Evolutionary conservation across 257 asterid species (phyloP).

Genomic region (Knoxia roxburghii): DNA sequence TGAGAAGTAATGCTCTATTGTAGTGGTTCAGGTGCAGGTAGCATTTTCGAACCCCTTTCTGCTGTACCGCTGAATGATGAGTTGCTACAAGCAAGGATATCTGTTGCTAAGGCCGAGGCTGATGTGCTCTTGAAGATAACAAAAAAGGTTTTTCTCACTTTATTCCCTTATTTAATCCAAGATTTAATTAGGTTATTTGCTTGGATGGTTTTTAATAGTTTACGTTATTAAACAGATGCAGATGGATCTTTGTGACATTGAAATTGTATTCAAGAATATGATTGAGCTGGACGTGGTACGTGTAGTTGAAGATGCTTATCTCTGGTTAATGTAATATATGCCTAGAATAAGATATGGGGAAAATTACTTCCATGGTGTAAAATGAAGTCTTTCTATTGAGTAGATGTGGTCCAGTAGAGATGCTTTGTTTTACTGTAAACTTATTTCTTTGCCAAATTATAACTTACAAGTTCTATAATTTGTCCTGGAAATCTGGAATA

Average conservation of each 20-base stretch:
- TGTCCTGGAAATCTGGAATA: neutral
- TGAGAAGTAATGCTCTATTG: conserved; percentile 26
- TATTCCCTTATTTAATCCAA: conserved; percentile 8
- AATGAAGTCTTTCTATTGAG: neutral
- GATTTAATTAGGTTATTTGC: neutral
- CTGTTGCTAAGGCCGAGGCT: conserved; percentile 81
- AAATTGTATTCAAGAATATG: conserved; percentile 44
- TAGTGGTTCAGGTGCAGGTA: conserved; percentile 89
- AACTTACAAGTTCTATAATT: neutral
- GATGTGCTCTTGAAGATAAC: conserved; percentile 82
- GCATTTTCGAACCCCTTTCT: conserved; percentile 74
- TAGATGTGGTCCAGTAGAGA: too few relatives aligned
- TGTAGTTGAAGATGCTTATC: conserved; percentile 4
- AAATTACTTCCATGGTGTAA: neutral
- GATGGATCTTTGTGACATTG: conserved; percentile 55
- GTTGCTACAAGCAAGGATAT: conserved; percentile 75
- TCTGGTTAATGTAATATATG: neutral
- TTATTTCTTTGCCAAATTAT: neutral
- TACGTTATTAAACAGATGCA: conserved; percentile 53
- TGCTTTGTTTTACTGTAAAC: neutral
- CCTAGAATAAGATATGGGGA: neutral
- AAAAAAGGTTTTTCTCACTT: conserved; percentile 54
- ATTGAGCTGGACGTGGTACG: conserved; percentile 77
- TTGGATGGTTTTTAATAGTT: neutral
- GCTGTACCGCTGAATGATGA: conserved; percentile 91